Conservation (phyloP, 23 red algal genomes). For the Gracilariopsis chorda region DNA sequence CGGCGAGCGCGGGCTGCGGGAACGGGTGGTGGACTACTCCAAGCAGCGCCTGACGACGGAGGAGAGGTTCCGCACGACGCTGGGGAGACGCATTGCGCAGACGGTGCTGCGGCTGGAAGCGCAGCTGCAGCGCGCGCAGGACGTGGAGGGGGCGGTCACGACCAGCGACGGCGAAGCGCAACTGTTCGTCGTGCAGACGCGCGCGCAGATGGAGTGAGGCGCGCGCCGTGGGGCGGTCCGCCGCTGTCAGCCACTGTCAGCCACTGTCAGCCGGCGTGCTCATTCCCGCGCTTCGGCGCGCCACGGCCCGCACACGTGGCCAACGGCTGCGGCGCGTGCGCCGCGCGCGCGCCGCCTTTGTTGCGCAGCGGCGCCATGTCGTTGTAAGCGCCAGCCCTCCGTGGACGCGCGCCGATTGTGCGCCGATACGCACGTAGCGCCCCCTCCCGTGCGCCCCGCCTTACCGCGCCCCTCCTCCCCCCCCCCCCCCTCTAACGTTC, state of each 20-base stretch:
- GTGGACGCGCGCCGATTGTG: no score
- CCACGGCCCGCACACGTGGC: no score
- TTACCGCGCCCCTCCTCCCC: neutral
- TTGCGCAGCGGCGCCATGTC: no score
- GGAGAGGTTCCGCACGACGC: neutral
- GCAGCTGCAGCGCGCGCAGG: conserved; percentile 48
- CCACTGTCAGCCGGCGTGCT: no score
- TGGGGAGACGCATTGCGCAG: conserved; percentile 21
- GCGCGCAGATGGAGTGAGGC: conserved; percentile 39
- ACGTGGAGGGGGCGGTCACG: conserved; percentile 68
- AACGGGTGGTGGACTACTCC: conserved; percentile 69
- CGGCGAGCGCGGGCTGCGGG: conserved; percentile 15
- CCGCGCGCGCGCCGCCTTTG: no score
- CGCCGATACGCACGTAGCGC: no score
- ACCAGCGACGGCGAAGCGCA: neutral
- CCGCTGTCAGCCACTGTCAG: neutral
- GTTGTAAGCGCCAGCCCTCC: no score
- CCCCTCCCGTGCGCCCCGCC: no score
- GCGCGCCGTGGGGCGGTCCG: neutral
- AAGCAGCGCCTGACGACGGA: conserved; percentile 58
- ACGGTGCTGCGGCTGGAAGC: conserved; percentile 25
- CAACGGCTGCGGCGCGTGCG: no score
- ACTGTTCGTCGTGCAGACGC: conserved; percentile 65
- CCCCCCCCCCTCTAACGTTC: neutral
- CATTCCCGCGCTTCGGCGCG: no score